These are phyloP conservation scores for Phytophthora pisi DNA, from an alignment of 352 stramenopile species.

Conservation along the genomic window DNA sequence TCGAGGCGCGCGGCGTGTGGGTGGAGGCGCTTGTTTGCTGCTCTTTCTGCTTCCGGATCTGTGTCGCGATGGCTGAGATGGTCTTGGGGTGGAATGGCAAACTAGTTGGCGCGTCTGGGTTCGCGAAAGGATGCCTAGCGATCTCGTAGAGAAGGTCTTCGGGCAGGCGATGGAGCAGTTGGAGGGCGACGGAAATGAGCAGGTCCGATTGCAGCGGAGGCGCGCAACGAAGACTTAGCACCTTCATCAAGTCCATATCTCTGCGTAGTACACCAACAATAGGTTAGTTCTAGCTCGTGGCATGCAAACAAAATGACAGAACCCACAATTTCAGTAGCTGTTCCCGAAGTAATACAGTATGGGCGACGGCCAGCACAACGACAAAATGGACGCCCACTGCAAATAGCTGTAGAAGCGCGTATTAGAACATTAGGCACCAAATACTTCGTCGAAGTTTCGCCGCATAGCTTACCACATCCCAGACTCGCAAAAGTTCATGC, in stretches of 20 bases:
- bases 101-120: constrained; percentile 59
- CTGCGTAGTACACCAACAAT: constrained; percentile 30
- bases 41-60: constrained; percentile 44
- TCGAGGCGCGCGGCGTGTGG: constrained; percentile 17
- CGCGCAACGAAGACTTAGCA: constrained; percentile 83
- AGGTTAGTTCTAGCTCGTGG: constrained; percentile 1
- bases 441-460: background rate
- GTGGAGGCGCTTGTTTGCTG: constrained; percentile 6
- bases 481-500: constrained; percentile 88
- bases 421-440: background rate
- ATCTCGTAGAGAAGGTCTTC: constrained; percentile 89
- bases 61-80: constrained; percentile 51
- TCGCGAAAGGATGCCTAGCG: constrained; percentile 79
- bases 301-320: background rate
- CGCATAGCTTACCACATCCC: constrained; percentile 78
- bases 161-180: constrained; percentile 86
- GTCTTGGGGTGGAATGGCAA: constrained; percentile 63
- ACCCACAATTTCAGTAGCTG: constrained; percentile 80
- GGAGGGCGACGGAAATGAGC: constrained; percentile 84
- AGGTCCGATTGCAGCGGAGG: constrained; percentile 83
- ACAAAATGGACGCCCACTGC: constrained; percentile 92
- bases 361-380: constrained; percentile 86
- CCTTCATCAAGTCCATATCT: constrained; percentile 90
- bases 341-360: constrained; percentile 88
- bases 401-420: constrained; percentile 66